Base-by-base conservation (phyloP, 1,284 basidiomycete genomes). In the Cryptococcus sp. region DNA sequence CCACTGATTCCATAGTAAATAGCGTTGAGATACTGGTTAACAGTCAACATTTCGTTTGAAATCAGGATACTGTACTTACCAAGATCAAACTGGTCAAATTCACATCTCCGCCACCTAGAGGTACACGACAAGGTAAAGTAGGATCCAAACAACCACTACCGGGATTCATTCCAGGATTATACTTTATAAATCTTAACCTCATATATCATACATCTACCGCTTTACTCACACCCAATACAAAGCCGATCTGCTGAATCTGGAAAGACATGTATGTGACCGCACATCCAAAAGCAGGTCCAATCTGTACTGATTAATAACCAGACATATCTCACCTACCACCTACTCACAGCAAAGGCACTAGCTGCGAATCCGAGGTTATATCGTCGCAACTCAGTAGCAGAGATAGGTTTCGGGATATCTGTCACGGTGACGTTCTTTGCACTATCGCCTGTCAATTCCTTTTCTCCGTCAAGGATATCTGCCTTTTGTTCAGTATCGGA, bases 21-120 rank as follows among this genome's bases (percentile, higher is more conserved):
- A 8, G 54, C 54, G 54, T 56, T 56, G 10, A 56, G 35, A 14
- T 56, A 56, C 49, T 50, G 49, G 1, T 5, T 6, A 31, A n/a
- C 5, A 41, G 1, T 37, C 47, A 33, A 36, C 49, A 13, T 15
- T 31, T 14, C 34, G 11, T 33, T 2, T 11, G 31, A 7, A 49
- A 33, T 49, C 11, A 11, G 8, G 34, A 7, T 2, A 49, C 10
- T 13, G 11, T n/a, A 41, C 49, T 38, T 15, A 50, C 49, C 32
- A 56, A 35, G 10, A 56, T n/a, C 13, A 56, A 15, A 42, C 54
- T 56, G 4, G 54, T 56, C 32, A 56, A 42, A 49, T 56, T 56
- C 23, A 56, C 30, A 30, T 56, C 49, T 11, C 41, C 10, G 4
- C 30, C 41, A 32, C 54, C 54, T 5, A 56, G 46, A 4, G 54